Evolutionary conservation across 345 rosid species (phyloP).

Genomic region (Sonneratia caseolaris): DNA sequence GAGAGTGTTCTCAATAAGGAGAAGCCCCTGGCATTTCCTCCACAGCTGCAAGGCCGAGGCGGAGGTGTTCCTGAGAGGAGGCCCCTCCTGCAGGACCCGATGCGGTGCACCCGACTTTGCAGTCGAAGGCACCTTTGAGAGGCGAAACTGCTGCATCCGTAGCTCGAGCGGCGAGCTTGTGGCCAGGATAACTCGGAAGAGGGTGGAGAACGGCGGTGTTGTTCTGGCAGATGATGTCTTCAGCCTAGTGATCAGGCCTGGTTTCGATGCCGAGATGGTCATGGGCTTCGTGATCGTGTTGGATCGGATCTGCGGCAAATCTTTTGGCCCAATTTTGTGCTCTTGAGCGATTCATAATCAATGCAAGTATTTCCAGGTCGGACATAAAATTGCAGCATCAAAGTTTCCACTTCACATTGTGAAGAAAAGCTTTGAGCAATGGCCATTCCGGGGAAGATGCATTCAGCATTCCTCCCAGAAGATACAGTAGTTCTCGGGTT

Average conservation of each 20-base stretch:
- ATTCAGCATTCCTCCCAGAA: too few species aligned
- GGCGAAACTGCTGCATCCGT: slow-evolving; percentile 26
- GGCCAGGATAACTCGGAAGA: slow-evolving; percentile 24
- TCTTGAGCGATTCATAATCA: slow-evolving; percentile 8
- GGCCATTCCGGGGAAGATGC: too few species aligned
- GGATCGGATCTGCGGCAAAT: slow-evolving; percentile 36
- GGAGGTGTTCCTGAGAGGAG: slow-evolving; percentile 28
- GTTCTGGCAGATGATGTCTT: slow-evolving; percentile 40
- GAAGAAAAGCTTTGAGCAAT: too few species aligned
- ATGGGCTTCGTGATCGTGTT: slow-evolving; percentile 40
- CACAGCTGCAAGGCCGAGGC: slow-evolving; percentile 16
- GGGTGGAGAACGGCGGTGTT: slow-evolving; percentile 25
- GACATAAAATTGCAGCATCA: too few species aligned
- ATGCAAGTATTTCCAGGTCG: too few species aligned
- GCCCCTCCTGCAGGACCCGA: neutral
- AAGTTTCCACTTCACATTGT: too few species aligned
- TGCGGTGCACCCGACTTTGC: slow-evolving; percentile 24
- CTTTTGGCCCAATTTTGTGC: slow-evolving; percentile 29
- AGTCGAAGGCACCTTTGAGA: slow-evolving; percentile 31
- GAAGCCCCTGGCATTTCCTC: slow-evolving; percentile 16
- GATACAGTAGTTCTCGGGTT: too few species aligned
- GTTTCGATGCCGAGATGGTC: slow-evolving; percentile 26
- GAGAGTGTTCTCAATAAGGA: slow-evolving; percentile 39
- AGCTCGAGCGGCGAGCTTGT: slow-evolving; percentile 14
- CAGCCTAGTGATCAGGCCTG: slow-evolving; percentile 33